Evolutionary conservation across 2,329 filamentous ascomycete genomes (phyloP), one percentile per base, ranked within the genome.

Genomic region (Alternaria brassicicola): DNA sequence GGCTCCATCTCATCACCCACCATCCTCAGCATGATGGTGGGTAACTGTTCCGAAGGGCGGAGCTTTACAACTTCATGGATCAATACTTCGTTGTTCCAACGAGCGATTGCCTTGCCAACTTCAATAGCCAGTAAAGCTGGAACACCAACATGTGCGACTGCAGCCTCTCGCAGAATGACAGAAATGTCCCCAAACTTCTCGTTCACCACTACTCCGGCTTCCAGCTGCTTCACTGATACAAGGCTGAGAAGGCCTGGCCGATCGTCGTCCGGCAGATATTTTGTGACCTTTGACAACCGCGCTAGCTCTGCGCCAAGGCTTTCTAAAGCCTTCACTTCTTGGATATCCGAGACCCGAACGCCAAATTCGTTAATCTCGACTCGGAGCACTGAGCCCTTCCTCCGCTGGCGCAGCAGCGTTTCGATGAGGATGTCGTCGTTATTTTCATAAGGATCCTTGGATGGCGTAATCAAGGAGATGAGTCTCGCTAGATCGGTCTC

Each of bases 351-450:
- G 15, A 95, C 79, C 4, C 84, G 81, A 21, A 89, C 79, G 49
- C 88, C 86, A 17, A 93, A 76, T 26, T 84, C 84, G 26, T 88
- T 88, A 6, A 96, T 73, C 3, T 85, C 87, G 5, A 91, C 76
- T 47, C 92, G 88, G 28, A 97, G 80, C 6, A 98, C 89, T 9
- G 91, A 88, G 0, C 94, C 95, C 76, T 97, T 94, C 52, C 89
- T 86, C 59, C 95, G 84, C 75, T 99, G 95, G 21, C 91, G 85
- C 13, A 98, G 80, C 0, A 99, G 82, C 0, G 92, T 97, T 67
- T 98, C 94, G 21, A 99, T 86, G 83, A 99, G 88, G 59, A 99
- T 96, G 69, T 98, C 94, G 67, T 97, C 92, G 59, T 96, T 91
- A 45, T 88, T 87, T 60, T 94, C 89, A 68, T 95, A 97, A 63